These are phyloP conservation scores for Fusarium udum DNA, from an alignment of 2,329 filamentous ascomycete genomes.

Conservation along the genomic window DNA sequence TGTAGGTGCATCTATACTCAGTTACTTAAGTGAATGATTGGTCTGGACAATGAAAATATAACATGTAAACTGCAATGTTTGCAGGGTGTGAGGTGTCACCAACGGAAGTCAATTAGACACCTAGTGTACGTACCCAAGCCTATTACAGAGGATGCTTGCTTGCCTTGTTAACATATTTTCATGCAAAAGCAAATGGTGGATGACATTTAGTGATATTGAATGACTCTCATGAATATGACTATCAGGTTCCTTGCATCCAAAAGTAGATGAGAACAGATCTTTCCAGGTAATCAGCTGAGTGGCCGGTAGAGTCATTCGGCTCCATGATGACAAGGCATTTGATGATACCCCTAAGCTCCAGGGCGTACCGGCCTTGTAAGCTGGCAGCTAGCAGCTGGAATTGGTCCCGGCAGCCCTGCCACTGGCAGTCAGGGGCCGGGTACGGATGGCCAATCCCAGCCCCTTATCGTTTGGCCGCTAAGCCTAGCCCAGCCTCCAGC, in stretches of 20 bases:
- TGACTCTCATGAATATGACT: background rate
- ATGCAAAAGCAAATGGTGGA: background rate
- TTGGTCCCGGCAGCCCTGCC: conserved; percentile 22
- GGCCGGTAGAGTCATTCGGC: conserved; percentile 36
- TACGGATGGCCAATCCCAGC: conserved; percentile 2
- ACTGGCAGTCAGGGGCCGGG: conserved; percentile 24
- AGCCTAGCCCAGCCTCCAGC: conserved; percentile 43
- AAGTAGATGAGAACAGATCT: background rate
- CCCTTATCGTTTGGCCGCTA: conserved; percentile 43
- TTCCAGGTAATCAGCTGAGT: background rate
- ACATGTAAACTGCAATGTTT: background rate
- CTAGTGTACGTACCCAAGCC: background rate
- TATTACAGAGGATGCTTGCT: background rate
- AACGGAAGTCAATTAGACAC: background rate
- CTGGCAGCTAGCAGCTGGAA: conserved; percentile 28
- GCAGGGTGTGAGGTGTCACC: background rate
- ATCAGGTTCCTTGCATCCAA: background rate
- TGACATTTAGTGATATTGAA: background rate
- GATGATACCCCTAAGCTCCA: conserved; percentile 10
- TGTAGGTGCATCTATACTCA: background rate
- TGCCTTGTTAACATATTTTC: background rate
- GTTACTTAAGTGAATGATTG: background rate
- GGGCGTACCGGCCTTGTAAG: conserved; percentile 15
- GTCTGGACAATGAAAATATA: background rate
- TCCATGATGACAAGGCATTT: background rate